phyloP scores from a whole-genome alignment of 345 rosid species.

The Capsella bursapastoris region DNA sequence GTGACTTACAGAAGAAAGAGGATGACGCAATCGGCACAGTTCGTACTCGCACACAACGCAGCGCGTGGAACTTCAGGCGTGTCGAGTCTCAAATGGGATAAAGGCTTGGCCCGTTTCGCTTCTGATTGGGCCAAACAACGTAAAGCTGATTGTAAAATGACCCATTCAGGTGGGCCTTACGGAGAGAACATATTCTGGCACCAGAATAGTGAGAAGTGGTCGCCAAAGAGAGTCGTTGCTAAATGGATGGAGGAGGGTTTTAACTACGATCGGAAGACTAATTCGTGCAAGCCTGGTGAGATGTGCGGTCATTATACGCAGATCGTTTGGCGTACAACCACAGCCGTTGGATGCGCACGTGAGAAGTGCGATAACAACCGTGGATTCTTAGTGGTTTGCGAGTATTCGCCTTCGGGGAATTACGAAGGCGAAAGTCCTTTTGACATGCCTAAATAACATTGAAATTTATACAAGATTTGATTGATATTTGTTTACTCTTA shows the following conservation, averaged over 20 bases:
- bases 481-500: slow-evolving; percentile 1
- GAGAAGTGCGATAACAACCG: slow-evolving; percentile 25
- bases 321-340: slow-evolving; percentile 49
- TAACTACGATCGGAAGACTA: slow-evolving; percentile 27
- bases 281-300: slow-evolving; percentile 34
- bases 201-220: slow-evolving; percentile 38
- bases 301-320: slow-evolving; percentile 70
- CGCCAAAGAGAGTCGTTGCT: slow-evolving; percentile 45
- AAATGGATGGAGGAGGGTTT: slow-evolving; percentile 47
- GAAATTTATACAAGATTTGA: background rate
- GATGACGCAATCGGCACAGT: slow-evolving; percentile 28
- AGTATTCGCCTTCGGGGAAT: slow-evolving; percentile 56
- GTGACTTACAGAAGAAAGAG: slow-evolving; percentile 11
- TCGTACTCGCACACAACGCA: slow-evolving; percentile 48
- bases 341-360: slow-evolving; percentile 49
- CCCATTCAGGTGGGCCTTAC: slow-evolving; percentile 48
- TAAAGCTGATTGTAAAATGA: slow-evolving; percentile 53
- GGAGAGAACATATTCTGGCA: slow-evolving; percentile 67
- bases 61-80: slow-evolving; percentile 37
- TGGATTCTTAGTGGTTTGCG: slow-evolving; percentile 48
- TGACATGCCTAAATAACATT: slow-evolving; percentile 4
- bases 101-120: slow-evolving; percentile 42
- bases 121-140: slow-evolving; percentile 19
- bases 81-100: slow-evolving; percentile 50
- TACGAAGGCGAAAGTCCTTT: slow-evolving; percentile 50